A percentile compares a stretch with the other conserved stretches of the same genome.
Evolutionary conservation across 2,329 filamentous ascomycete genomes (phyloP).

Genomic region (Penicillium sp.): DNA sequence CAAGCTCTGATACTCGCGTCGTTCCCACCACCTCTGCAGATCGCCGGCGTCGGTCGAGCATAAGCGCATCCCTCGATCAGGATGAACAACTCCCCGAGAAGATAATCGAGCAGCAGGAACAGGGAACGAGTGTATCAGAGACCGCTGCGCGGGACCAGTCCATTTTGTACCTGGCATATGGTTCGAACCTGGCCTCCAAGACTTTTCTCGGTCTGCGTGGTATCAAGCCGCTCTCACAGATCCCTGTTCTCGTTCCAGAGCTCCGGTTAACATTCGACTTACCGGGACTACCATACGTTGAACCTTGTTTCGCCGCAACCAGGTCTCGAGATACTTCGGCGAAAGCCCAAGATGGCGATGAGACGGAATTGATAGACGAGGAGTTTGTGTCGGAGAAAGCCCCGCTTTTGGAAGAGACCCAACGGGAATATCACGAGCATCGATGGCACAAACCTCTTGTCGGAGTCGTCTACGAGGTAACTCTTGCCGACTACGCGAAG

Average conservation of each 20-base stretch:
- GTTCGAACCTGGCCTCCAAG: conserved; percentile 75
- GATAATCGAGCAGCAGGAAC: conserved; percentile 15
- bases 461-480: conserved; percentile 94
- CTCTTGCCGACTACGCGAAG: conserved; percentile 68
- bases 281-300: conserved; percentile 74
- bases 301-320: conserved; percentile 90
- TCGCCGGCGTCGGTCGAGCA: conserved; percentile 14
- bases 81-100: conserved; percentile 17
- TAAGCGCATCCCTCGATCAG: conserved; percentile 14
- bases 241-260: conserved; percentile 75
- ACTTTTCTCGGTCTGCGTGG: conserved; percentile 73
- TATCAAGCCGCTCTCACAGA: conserved; percentile 71
- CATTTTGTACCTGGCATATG: conserved; percentile 79
- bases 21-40: conserved; percentile 14
- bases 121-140: conserved; percentile 7
- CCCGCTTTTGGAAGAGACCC: conserved; percentile 20
- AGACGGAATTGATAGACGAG: conserved; percentile 3
- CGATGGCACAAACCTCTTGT: conserved; percentile 76
- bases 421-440: conserved; percentile 46
- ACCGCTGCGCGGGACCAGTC: conserved; percentile 39
- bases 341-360: background rate
- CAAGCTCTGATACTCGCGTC: conserved; percentile 2
- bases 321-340: conserved; percentile 48
- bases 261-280: conserved; percentile 79
- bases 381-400: conserved; percentile 30